Conservation (phyloP, 345 rosid genomes). For the Aquilaria yunnanensis region DNA sequence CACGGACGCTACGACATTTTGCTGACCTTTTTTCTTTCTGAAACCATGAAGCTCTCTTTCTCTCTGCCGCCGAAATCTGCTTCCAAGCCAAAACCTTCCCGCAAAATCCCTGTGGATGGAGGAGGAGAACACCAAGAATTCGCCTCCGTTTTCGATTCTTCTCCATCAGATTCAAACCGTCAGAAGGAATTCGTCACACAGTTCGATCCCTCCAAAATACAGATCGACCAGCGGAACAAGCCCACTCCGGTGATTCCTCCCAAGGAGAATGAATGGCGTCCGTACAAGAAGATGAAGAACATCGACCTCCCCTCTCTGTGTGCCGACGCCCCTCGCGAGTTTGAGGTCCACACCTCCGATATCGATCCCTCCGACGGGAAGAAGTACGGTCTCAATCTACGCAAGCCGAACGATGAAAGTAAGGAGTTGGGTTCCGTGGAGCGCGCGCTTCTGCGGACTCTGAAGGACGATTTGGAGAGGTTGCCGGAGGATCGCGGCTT, state of each 20-base stretch:
- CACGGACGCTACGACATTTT: too few species aligned
- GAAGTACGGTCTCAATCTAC: slow-evolving; percentile 62
- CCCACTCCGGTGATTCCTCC: slow-evolving; percentile 43
- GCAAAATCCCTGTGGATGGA: too few species aligned
- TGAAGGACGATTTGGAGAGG: slow-evolving; percentile 40
- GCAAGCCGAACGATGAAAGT: slow-evolving; percentile 15
- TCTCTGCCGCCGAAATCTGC: slow-evolving; percentile 38
- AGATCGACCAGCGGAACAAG: slow-evolving; percentile 19
- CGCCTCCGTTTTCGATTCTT: slow-evolving; percentile 12
- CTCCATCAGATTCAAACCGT: slow-evolving; percentile 18
- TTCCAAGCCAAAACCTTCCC: slow-evolving; percentile 25
- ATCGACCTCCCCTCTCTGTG: slow-evolving; percentile 38
- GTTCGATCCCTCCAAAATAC: slow-evolving; percentile 50
- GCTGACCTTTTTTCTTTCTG: neutral
- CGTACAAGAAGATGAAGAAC: slow-evolving; percentile 58
- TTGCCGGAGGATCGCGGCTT: slow-evolving; percentile 62
- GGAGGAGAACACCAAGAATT: neutral
- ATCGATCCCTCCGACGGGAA: slow-evolving; percentile 14
- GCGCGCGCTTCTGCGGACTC: slow-evolving; percentile 33
- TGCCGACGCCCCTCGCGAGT: slow-evolving; percentile 26
- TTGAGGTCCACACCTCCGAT: slow-evolving; percentile 37
- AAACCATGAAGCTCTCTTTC: slow-evolving; percentile 57
- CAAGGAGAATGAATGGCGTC: slow-evolving; percentile 46
- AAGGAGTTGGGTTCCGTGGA: slow-evolving; percentile 24
- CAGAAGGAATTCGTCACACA: slow-evolving; percentile 42